Evolutionary conservation across 352 stramenopile species (phyloP).

Genomic region (Phytophthora citrophthora): DNA sequence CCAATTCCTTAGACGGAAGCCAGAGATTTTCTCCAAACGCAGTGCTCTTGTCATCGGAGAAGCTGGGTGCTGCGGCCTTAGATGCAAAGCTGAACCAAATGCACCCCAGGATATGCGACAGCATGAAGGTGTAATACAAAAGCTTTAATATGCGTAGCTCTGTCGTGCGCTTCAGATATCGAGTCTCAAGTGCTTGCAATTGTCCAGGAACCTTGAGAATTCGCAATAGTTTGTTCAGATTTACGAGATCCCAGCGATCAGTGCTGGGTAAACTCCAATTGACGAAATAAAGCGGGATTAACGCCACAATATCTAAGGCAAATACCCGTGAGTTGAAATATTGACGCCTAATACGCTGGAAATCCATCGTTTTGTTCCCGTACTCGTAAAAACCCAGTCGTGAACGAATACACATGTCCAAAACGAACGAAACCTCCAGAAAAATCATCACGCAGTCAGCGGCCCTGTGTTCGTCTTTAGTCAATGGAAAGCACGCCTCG

Average conservation of each 20-base stretch:
- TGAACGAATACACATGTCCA: slow-evolving; percentile 57
- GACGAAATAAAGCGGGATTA: slow-evolving; percentile 29
- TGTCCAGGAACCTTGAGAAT: slow-evolving; percentile 26
- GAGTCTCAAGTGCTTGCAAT: slow-evolving; percentile 41
- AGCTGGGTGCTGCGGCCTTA: slow-evolving; percentile 32
- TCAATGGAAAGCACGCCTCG: too few species aligned
- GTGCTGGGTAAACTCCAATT: too few species aligned
- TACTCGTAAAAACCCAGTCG: slow-evolving; percentile 67
- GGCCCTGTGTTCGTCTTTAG: too few species aligned
- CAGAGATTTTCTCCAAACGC: slow-evolving; percentile 6
- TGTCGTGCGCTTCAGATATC: slow-evolving; percentile 49
- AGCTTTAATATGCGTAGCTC: slow-evolving; percentile 55
- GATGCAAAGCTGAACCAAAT: slow-evolving; percentile 68
- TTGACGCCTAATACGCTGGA: slow-evolving; percentile 40
- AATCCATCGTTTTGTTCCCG: slow-evolving; percentile 70
- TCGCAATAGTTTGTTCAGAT: slow-evolving; percentile 63
- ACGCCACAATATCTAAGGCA: slow-evolving; percentile 50
- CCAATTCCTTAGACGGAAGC: slow-evolving; percentile 11
- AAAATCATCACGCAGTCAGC: too few species aligned
- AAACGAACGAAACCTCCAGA: slow-evolving; percentile 38
- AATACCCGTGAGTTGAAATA: slow-evolving; percentile 32
- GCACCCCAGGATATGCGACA: slow-evolving; percentile 58
- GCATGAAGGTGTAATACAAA: slow-evolving; percentile 50
- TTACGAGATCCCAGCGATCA: slow-evolving; percentile 41
- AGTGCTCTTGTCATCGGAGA: slow-evolving; percentile 1